Evolutionary conservation across 1,284 basidiomycete genomes (phyloP).

Genomic region (Chalciporus sp.): DNA sequence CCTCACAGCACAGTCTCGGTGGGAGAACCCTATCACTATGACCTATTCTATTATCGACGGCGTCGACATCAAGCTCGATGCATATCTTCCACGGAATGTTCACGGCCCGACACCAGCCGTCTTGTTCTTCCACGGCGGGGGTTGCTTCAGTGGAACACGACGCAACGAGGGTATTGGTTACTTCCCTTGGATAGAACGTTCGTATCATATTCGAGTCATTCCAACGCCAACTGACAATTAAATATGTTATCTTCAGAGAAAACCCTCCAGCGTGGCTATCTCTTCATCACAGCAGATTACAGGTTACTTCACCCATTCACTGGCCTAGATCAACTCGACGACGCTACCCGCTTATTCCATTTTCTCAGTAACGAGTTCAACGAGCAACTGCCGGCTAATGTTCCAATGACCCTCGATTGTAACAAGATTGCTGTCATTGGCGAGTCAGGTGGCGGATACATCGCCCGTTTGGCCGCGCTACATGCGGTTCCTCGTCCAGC

Average conservation of each 20-base stretch:
- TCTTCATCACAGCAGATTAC: constrained; percentile 8
- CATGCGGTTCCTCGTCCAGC: constrained; percentile 7
- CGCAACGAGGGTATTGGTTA: constrained; percentile 5
- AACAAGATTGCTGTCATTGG: constrained; percentile 9
- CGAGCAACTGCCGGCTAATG: neutral
- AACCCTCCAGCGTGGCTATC: constrained; percentile 3
- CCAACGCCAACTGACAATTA: neutral
- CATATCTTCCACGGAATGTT: constrained; percentile 1
- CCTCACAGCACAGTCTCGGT: neutral
- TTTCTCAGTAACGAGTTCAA: constrained; percentile 7
- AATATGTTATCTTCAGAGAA: neutral
- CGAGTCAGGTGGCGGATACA: constrained; percentile 7
- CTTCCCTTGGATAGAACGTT: constrained; percentile 8
- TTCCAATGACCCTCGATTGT: neutral
- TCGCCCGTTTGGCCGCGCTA: constrained; percentile 4
- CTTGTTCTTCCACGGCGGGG: constrained; percentile 10
- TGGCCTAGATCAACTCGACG: constrained; percentile 7
- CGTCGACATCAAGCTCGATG: constrained; percentile 6
- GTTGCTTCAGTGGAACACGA: constrained; percentile 10
- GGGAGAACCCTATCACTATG: constrained; percentile 1
- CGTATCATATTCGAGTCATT: neutral
- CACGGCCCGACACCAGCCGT: constrained; percentile 5
- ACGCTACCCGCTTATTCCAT: constrained; percentile 3
- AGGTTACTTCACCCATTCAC: constrained; percentile 9
- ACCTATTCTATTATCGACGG: constrained; percentile 6